Evolutionary conservation across 805 yeast species (phyloP).

Genomic region (Vanderwaltozyma tropicalis): DNA sequence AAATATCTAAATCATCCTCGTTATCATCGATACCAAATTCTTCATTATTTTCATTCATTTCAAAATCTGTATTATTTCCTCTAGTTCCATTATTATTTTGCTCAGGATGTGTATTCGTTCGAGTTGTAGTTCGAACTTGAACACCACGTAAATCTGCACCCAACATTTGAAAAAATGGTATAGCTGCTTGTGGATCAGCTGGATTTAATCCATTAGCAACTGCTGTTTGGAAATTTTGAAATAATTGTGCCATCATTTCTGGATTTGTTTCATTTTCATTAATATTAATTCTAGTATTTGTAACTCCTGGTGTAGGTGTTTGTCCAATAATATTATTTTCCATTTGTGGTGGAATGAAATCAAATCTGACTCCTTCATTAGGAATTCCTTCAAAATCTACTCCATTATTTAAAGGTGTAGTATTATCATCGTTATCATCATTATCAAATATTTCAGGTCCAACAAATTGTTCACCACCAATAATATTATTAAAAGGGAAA

Average conservation of each 20-base stretch:
- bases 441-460: slow-evolving; percentile 2
- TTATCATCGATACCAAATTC: too few relatives aligned
- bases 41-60: too few relatives aligned
- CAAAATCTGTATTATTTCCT: too few relatives aligned
- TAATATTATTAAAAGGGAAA: slow-evolving; percentile 12
- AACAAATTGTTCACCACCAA: not conserved
- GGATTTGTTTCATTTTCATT: not conserved
- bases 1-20: too few relatives aligned
- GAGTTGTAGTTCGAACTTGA: slow-evolving; percentile 32
- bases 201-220: slow-evolving; percentile 5
- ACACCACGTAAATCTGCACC: slow-evolving; percentile 10
- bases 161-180: slow-evolving; percentile 8
- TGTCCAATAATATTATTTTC: too few relatives aligned
- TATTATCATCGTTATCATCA: slow-evolving; percentile 9
- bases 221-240: slow-evolving; percentile 11
- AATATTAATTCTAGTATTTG: not conserved
- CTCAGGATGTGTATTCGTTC: too few relatives aligned
- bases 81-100: too few relatives aligned
- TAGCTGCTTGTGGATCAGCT: not conserved
- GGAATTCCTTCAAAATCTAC: not conserved
- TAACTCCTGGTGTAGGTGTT: not conserved
- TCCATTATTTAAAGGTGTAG: not conserved
- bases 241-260: slow-evolving; percentile 5
- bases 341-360: too few relatives aligned
- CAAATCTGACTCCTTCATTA: too few relatives aligned